Conservation (phyloP, 192 early-diverging fungal genomes). For the Entophlyctis luteolus region DNA sequence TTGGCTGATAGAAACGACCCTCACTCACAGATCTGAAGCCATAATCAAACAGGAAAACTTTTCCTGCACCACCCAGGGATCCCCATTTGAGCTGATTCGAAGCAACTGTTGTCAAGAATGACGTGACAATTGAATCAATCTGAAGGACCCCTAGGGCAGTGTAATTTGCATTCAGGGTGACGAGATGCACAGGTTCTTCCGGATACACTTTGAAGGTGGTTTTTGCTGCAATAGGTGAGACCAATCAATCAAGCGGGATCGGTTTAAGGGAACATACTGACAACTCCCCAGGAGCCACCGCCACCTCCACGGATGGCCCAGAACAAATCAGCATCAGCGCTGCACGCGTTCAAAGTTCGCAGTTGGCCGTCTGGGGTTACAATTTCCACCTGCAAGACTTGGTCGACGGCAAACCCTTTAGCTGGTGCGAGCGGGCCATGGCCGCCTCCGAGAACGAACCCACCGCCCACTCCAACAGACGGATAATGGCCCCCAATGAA, state of each 20-base stretch:
- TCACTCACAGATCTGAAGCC: too few relatives aligned
- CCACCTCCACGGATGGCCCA: constrained; percentile 63
- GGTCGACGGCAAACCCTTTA: constrained; percentile 45
- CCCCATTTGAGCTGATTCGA: too few relatives aligned
- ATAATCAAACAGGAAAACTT: too few relatives aligned
- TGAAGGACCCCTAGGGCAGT: too few relatives aligned
- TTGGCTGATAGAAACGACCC: too few relatives aligned
- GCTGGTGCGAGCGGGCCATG: neutral
- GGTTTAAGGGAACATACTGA: too few relatives aligned
- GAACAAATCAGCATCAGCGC: constrained; percentile 47
- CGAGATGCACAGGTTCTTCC: neutral
- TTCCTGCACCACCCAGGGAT: too few relatives aligned
- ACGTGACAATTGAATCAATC: too few relatives aligned
- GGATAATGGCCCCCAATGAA: constrained; percentile 45
- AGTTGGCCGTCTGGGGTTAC: constrained; percentile 48
- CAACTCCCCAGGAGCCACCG: constrained; percentile 31
- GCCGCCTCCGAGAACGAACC: constrained; percentile 42
- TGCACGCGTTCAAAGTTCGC: constrained; percentile 33
- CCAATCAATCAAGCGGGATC: too few relatives aligned
- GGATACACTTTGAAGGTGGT: neutral
- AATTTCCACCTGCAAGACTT: constrained; percentile 48
- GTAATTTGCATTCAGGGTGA: too few relatives aligned
- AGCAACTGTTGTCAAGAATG: too few relatives aligned
- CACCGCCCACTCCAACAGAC: constrained; percentile 44
- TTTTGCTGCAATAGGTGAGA: too few relatives aligned